These are phyloP conservation scores for Mycena galopus DNA, from an alignment of 768 basidiomycete species.

Conservation along the genomic window DNA sequence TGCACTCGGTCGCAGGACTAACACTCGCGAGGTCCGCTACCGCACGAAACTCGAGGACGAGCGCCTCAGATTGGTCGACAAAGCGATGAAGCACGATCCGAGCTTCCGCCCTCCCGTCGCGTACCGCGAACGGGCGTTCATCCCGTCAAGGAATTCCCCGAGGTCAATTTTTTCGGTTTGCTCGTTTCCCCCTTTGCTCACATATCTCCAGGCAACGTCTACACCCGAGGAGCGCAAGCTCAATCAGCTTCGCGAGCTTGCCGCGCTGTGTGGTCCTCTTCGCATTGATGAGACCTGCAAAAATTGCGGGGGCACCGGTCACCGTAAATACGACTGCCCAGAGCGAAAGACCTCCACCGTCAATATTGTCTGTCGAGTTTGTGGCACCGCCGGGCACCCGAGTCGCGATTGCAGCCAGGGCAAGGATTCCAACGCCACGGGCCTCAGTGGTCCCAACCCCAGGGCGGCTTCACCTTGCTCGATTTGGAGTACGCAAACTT, in stretches of 20 bases:
- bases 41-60: conserved; percentile 95
- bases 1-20: conserved; percentile 96
- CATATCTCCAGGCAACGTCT: conserved; percentile 84
- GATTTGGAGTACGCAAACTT: conserved; percentile 98
- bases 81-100: conserved; percentile 97
- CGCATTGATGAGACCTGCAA: conserved; percentile 99
- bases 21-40: conserved; percentile 98
- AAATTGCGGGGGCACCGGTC: conserved; percentile 93
- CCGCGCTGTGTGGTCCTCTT: conserved; percentile 98
- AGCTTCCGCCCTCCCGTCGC: conserved; percentile 98
- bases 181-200: conserved; percentile 66
- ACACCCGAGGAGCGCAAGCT: conserved; percentile 99
- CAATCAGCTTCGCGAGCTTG: conserved; percentile 97
- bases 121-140: conserved; percentile 99
- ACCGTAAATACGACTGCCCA: conserved; percentile 99
- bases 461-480: conserved; percentile 82
- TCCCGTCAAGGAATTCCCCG: conserved; percentile 99
- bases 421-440: conserved; percentile 84
- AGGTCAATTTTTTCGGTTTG: conserved; percentile 99
- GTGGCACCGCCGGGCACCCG: conserved; percentile 99
- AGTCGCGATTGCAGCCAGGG: conserved; percentile 97
- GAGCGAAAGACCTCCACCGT: conserved; percentile 99
- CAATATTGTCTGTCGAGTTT: conserved; percentile 99
- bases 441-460: conserved; percentile 57
- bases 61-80: conserved; percentile 92